phyloP scores from a whole-genome alignment of 169 alveolate species.

The Neospora caninum region DNA sequence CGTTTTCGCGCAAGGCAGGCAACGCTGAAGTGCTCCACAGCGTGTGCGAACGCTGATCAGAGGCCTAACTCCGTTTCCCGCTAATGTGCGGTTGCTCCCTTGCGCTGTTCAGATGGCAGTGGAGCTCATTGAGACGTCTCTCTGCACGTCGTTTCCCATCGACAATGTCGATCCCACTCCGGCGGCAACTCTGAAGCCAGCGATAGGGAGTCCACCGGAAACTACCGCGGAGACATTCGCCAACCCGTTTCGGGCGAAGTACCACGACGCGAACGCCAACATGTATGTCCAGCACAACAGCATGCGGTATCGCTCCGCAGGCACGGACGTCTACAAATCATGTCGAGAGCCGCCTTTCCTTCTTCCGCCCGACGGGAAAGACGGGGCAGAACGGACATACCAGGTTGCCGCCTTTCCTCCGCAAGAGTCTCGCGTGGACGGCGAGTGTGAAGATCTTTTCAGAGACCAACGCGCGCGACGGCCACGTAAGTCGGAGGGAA shows the following conservation, averaged over 20 bases:
- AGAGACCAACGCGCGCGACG: neutral
- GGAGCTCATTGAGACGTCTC: constrained; percentile 44
- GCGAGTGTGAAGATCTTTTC: neutral
- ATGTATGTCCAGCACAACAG: constrained; percentile 44
- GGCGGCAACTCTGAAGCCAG: neutral
- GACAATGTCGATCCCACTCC: constrained; percentile 13
- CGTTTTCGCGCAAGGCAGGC: no score
- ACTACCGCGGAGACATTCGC: neutral
- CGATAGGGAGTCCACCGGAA: constrained; percentile 28
- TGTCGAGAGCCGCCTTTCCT: neutral
- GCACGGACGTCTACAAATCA: neutral
- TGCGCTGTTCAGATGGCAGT: constrained; percentile 41
- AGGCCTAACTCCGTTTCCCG: neutral
- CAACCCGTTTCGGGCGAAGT: constrained; percentile 40
- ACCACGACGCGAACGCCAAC: constrained; percentile 15
- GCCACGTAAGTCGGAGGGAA: neutral
- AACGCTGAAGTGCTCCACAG: no score
- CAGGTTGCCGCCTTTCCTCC: neutral
- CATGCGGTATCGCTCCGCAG: constrained; percentile 33
- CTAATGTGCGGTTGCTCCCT: neutral
- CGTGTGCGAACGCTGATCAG: no score
- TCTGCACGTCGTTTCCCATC: constrained; percentile 48
- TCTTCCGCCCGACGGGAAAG: neutral
- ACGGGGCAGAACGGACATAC: neutral
- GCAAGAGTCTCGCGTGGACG: neutral